These are phyloP conservation scores for Monosporascus sp. DNA, from an alignment of 2,329 filamentous ascomycete species.

Conservation along the genomic window DNA sequence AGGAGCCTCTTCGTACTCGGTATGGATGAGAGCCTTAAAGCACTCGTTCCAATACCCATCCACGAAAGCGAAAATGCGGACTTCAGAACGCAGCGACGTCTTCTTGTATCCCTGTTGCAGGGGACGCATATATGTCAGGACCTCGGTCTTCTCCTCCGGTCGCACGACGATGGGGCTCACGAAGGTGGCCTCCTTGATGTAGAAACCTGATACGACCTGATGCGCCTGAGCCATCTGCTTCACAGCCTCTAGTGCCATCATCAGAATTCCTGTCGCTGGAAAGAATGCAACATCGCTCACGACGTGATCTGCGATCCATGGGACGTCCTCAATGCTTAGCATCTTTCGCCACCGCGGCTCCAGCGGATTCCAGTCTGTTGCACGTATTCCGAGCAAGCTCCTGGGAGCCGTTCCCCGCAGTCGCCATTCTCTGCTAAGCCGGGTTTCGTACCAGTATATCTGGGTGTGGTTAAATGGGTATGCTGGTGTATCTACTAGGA, in stretches of 20 bases:
- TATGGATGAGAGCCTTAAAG: constrained; percentile 13
- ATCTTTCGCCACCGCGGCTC: constrained; percentile 34
- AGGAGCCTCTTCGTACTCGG: constrained; percentile 10
- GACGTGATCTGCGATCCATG: constrained; percentile 39
- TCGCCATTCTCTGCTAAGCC: constrained; percentile 18
- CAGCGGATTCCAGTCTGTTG: constrained; percentile 11
- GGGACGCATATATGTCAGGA: constrained; percentile 11
- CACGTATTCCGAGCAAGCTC: constrained; percentile 16
- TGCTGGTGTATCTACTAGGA: too few relatives aligned
- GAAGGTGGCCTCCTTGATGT: constrained; percentile 15
- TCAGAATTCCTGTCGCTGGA: constrained; percentile 23
- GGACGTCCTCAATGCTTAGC: constrained; percentile 29
- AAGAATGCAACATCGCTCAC: constrained; percentile 23
- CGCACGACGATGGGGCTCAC: constrained; percentile 17
- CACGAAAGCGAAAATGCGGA: constrained; percentile 10
- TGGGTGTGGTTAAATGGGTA: too few relatives aligned
- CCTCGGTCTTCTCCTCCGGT: constrained; percentile 15
- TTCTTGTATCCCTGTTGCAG: constrained; percentile 7
- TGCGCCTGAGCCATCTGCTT: constrained; percentile 9
- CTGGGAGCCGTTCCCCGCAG: constrained; percentile 15
- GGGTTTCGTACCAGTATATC: constrained; percentile 30
- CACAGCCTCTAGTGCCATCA: constrained; percentile 28
- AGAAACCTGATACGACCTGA: constrained; percentile 8
- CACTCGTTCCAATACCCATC: constrained; percentile 14
- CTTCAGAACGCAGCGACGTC: constrained; percentile 8